Evolutionary conservation across 2,329 filamentous ascomycete genomes (phyloP), one percentile per base, ranked within the genome.

Genomic region (Alternaria dauci): DNA sequence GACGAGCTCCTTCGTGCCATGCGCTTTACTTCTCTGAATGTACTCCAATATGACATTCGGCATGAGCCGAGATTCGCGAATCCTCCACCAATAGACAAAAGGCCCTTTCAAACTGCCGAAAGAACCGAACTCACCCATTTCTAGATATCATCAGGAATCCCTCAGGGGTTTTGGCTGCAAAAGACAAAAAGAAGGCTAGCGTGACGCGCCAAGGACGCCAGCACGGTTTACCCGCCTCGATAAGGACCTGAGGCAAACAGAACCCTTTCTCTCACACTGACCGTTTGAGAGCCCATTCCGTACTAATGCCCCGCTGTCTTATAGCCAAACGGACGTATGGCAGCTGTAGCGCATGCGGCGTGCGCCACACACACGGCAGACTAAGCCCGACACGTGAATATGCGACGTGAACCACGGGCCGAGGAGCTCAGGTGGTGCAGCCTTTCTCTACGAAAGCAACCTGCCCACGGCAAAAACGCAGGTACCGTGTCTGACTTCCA

Each of bases 331-430:
- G 18, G 3, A 11, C 54, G 26, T 52, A 57, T 52, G 28, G 52
- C 28, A 57, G 46, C 38, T 44, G 46, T 36, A 57, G 54, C 54
- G 54, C 54, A 52, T 43, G 46, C n/a, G 23, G 23, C 16, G 16
- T 25, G 12, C 20, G 28, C 14, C 54, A 26, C 46, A 36, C 9
- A n/a, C 32, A 36, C 32, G 32, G 25, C 43, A 30, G 23, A 20
- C 54, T 42, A 26, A n/a, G n/a, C 38, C 26, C 7, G 28, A 41
- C 38, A 11, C 7, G 46, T 12, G 20, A 38, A n/a, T 23, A 34
- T 57, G 46, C 46, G 54, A 57, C 54, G 51, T 14, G 18, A 53
- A 43, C 39, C 20, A 18, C 26, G 39, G 51, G 39, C 26, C 38
- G 51, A 34, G 39, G 25, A 32, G 6, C 18, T 34, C 20, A 28